Conservation (phyloP, 768 basidiomycete genomes). For the Rhodosporidiobolus odoratus region DNA sequence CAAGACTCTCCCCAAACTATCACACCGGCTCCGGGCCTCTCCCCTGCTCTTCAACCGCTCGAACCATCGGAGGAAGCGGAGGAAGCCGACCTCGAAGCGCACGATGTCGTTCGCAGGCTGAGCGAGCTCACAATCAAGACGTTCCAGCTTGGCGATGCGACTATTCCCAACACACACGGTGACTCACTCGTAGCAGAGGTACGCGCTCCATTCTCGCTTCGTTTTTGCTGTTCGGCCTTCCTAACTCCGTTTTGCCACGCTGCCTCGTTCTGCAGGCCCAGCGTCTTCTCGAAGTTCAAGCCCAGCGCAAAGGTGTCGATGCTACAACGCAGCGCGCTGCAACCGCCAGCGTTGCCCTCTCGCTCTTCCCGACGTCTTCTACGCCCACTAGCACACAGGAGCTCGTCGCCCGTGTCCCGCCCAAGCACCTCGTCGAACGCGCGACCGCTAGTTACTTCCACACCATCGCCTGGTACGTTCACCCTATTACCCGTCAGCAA, state of each 20-base stretch:
- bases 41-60: not conserved
- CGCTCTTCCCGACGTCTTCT: not conserved
- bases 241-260: not conserved
- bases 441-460: not conserved
- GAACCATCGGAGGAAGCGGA: not conserved
- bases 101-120: not conserved
- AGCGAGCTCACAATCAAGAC: slow-evolving; percentile 5
- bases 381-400: not conserved
- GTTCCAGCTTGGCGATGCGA: not conserved
- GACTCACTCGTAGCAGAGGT: slow-evolving; percentile 7
- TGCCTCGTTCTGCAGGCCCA: not conserved
- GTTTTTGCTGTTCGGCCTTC: not conserved
- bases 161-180: too few species aligned
- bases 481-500: not conserved
- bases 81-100: not conserved
- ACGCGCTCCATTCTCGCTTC: not conserved
- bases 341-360: not conserved
- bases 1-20: not conserved
- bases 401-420: not conserved
- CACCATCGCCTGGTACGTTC: not conserved
- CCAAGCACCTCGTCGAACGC: not conserved
- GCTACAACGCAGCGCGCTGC: not conserved
- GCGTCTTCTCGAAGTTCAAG: not conserved
- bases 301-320: not conserved
- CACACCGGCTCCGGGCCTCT: not conserved